Conservation (phyloP, 768 basidiomycete species). For the Leccinum barrowsii region DNA sequence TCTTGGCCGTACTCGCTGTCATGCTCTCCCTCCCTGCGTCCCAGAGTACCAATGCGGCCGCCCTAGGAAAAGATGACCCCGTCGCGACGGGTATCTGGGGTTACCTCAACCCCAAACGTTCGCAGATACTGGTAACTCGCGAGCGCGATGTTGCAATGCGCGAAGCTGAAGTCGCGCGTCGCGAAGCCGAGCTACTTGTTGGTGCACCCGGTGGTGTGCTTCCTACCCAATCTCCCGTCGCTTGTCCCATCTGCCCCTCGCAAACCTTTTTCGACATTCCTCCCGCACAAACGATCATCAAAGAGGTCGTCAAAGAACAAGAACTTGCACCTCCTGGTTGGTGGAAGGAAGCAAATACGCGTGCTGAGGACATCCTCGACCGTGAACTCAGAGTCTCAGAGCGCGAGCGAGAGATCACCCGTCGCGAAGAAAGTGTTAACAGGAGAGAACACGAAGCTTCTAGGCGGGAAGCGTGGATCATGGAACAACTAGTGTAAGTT, state of each 20-base stretch:
- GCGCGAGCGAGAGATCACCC: slow-evolving; percentile 81
- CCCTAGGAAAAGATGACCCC: slow-evolving; percentile 35
- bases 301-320: slow-evolving; percentile 83
- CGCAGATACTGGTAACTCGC: slow-evolving; percentile 73
- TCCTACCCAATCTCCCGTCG: slow-evolving; percentile 45
- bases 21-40: slow-evolving; percentile 82
- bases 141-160: slow-evolving; percentile 78
- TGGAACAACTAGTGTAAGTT: slow-evolving; percentile 86
- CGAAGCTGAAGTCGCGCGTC: slow-evolving; percentile 85
- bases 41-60: slow-evolving; percentile 29
- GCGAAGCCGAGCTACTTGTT: slow-evolving; percentile 80
- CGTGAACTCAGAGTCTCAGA: slow-evolving; percentile 84
- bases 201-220: slow-evolving; percentile 82
- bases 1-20: slow-evolving; percentile 84
- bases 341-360: slow-evolving; percentile 62
- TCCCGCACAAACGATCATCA: slow-evolving; percentile 77
- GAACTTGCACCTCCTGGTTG: slow-evolving; percentile 78
- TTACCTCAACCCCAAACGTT: slow-evolving; percentile 77
- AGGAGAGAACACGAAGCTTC: slow-evolving; percentile 84
- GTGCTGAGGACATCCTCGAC: slow-evolving; percentile 78
- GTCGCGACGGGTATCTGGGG: slow-evolving; percentile 57
- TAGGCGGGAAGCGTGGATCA: slow-evolving; percentile 85
- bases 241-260: slow-evolving; percentile 58
- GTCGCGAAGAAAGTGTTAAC: slow-evolving; percentile 82
- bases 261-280: slow-evolving; percentile 53